These are phyloP conservation scores for Isoetes taiwanensis DNA, from an alignment of 75 land plant species.

Conservation along the genomic window DNA sequence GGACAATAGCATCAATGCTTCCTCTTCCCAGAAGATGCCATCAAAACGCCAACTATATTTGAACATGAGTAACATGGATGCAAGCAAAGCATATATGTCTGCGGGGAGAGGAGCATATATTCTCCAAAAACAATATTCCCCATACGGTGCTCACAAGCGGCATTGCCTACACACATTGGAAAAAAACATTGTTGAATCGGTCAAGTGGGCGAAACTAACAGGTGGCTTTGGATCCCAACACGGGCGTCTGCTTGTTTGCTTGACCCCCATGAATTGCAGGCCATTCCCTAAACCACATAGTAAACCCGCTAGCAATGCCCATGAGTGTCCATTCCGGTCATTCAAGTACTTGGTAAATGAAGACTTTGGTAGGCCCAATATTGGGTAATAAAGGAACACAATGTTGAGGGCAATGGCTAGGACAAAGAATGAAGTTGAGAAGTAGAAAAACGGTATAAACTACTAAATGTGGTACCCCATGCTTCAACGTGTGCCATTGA, in stretches of 20 bases:
- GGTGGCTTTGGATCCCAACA: conserved; percentile 22
- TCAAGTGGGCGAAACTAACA: conserved; percentile 1
- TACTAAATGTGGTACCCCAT: conserved; percentile 69
- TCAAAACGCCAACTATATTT: conserved; percentile 68
- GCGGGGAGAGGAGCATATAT: conserved; percentile 63
- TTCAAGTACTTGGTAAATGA: conserved; percentile 52
- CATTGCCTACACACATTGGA: conserved; percentile 40
- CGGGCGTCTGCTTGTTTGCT: conserved; percentile 95
- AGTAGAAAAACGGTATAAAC: conserved; percentile 95
- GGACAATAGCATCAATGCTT: no score
- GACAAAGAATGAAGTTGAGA: conserved; percentile 57
- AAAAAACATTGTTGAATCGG: not conserved
- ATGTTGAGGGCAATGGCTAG: conserved; percentile 55
- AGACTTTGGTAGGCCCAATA: conserved; percentile 53
- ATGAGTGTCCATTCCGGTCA: conserved; percentile 76
- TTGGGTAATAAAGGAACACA: conserved; percentile 61
- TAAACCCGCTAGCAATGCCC: conserved; percentile 83
- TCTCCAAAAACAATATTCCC: conserved; percentile 86
- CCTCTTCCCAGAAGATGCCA: conserved; percentile 69
- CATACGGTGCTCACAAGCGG: conserved; percentile 97
- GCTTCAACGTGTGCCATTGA: conserved; percentile 76
- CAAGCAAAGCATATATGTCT: conserved; percentile 56
- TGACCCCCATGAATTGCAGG: conserved; percentile 99
- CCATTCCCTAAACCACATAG: conserved; percentile 94
- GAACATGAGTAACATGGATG: conserved; percentile 76